Conservation (phyloP, 2,329 filamentous ascomycete species). For the Curvularia hawaiiensis region DNA sequence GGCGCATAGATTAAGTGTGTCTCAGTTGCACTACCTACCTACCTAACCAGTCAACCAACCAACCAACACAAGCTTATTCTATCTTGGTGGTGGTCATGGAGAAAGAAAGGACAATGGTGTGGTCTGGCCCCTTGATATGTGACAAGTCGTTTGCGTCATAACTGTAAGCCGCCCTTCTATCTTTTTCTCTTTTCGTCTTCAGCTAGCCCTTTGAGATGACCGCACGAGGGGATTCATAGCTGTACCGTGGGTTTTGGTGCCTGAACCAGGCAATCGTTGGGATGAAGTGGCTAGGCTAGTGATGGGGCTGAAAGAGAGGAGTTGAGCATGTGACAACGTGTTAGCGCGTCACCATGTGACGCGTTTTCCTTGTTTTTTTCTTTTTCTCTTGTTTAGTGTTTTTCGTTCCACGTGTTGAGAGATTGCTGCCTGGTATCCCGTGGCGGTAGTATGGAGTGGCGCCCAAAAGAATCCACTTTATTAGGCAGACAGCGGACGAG, state of each 20-base stretch:
- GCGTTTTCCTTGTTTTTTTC: not conserved
- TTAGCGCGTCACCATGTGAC: not conserved
- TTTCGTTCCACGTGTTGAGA: not conserved
- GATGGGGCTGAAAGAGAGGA: not conserved
- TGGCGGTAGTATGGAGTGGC: not conserved
- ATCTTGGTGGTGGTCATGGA: no score
- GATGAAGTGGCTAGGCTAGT: not conserved
- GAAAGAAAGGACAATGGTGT: no score
- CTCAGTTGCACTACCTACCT: no score
- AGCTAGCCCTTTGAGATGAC: not conserved
- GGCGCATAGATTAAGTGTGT: no score
- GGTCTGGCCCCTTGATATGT: no score
- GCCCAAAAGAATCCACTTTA: not conserved
- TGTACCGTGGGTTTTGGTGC: not conserved
- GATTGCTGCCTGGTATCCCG: not conserved
- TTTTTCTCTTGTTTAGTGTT: not conserved
- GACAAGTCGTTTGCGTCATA: not conserved
- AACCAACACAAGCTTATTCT: no score
- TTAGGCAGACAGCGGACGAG: not conserved
- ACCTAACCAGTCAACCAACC: no score
- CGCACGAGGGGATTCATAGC: not conserved
- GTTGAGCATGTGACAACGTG: not conserved
- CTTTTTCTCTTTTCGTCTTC: no score
- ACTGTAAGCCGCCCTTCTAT: not conserved
- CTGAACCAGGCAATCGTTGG: not conserved